Conservation (phyloP, 2,329 filamentous ascomycete species). For the Xylariaceae sp. region DNA sequence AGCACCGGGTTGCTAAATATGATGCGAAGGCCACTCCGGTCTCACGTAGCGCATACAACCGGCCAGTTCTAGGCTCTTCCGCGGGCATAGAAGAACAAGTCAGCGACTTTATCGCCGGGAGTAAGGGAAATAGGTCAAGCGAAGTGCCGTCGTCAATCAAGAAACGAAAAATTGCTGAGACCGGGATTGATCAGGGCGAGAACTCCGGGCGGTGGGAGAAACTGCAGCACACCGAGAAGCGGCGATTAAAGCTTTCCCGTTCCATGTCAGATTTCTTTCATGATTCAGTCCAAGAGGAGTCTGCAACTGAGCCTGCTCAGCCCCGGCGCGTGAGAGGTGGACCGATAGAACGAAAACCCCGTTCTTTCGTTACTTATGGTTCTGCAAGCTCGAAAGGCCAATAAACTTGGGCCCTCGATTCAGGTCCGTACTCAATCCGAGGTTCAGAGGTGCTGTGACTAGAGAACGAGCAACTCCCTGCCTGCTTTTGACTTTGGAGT, state of each 20-base stretch:
- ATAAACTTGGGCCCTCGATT: neutral
- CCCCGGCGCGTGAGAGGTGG: conserved; percentile 5
- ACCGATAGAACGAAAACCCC: conserved; percentile 16
- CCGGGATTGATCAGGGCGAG: conserved; percentile 6
- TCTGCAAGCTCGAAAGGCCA: neutral
- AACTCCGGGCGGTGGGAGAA: conserved; percentile 5
- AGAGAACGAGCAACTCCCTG: neutral
- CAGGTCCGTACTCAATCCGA: neutral
- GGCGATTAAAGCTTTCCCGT: conserved; percentile 14
- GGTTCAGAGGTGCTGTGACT: neutral
- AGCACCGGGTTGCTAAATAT: conserved; percentile 16
- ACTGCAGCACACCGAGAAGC: neutral
- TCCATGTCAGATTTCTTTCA: conserved; percentile 22
- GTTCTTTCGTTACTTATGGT: conserved; percentile 20
- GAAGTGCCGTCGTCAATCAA: neutral
- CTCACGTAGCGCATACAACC: conserved; percentile 29
- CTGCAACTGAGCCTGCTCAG: conserved; percentile 3
- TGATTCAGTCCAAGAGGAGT: neutral
- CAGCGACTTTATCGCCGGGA: neutral
- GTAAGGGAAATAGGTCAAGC: neutral
- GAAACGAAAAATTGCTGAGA: conserved; percentile 11
- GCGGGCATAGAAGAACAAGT: neutral
- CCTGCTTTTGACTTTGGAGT: neutral
- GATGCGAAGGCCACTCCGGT: conserved; percentile 15
- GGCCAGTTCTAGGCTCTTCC: conserved; percentile 25